Base-by-base conservation (phyloP, 257 asterid species). In the Echium plantagineum region DNA sequence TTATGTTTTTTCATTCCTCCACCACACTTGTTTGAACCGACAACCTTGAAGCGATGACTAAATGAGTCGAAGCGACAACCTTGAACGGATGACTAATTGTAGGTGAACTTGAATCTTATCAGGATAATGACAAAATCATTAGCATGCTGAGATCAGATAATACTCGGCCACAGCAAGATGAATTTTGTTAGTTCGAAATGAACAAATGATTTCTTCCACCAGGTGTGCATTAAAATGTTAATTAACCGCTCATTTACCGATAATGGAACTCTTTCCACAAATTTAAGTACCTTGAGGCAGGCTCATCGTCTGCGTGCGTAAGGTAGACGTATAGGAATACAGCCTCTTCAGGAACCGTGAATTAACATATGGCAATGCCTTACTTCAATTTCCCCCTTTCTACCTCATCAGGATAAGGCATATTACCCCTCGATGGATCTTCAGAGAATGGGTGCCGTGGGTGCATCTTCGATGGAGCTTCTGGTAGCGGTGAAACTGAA, bases 351-450 rank as follows among this genome's bases (percentile, higher is more conserved):
- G n/a, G n/a, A n/a, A n/a, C n/a, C n/a, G n/a, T n/a, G n/a, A n/a
- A n/a, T n/a, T n/a, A 64, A 28, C 81, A 83, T 5, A 83, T 85
- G 9, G 80, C 86, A 0, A 71, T 84, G 86, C 84, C 89, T 0
- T 93, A 93, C 74, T 93, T 93, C 72, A 93, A 86, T 58, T 86
- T 86, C 55, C 95, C 98, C 6, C 90, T 93, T n/a, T 13, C 59
- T 71, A 66, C 93, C 87, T 48, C 97, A 81, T 74, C 94, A 81
- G 49, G 95, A 84, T 15, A 70, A 88, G 61, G 80, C 95, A 5
- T 81, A 77, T 62, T 93, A 89, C 71, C 99, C 99, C 12, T 93
- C 99, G 0, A 93, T 89, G 97, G 99, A 93, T 71, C 97, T 96
- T 26, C 98, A 93, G 59, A 80, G 96, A 70, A 89, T 89, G 99